Conservation (phyloP, 345 rosid genomes). For the Gossypium ekmanianum region DNA sequence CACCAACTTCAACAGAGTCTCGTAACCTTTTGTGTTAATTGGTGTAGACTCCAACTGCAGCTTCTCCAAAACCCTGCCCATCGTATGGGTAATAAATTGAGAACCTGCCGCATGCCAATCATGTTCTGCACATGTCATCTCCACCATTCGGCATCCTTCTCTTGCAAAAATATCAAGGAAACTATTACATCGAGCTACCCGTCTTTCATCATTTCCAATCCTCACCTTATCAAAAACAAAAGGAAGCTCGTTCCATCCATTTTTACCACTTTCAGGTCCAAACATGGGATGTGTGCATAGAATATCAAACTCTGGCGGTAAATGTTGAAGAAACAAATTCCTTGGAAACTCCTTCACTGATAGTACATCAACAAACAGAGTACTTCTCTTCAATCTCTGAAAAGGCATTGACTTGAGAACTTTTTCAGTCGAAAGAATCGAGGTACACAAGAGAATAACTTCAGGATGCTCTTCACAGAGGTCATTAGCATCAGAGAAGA, state of each 20-base stretch:
- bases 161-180: constrained; percentile 64
- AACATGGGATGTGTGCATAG: constrained; percentile 87
- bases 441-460: constrained; percentile 66
- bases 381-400: constrained; percentile 73
- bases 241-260: constrained; percentile 65
- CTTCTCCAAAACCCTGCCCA: constrained; percentile 72
- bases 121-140: constrained; percentile 84
- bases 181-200: constrained; percentile 45
- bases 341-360: constrained; percentile 84
- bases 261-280: constrained; percentile 81
- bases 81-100: constrained; percentile 79
- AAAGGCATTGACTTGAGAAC: constrained; percentile 66
- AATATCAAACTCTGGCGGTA: constrained; percentile 61
- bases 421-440: constrained; percentile 67
- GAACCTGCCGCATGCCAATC: constrained; percentile 83
- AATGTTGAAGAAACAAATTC: constrained; percentile 45
- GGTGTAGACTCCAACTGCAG: constrained; percentile 56
- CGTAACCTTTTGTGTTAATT: constrained; percentile 65
- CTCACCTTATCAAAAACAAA: constrained; percentile 77
- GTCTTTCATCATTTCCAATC: constrained; percentile 42
- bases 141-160: constrained; percentile 81
- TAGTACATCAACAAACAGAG: constrained; percentile 82
- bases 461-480: constrained; percentile 86
- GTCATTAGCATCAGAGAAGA: constrained; percentile 55
- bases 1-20: constrained; percentile 71